These are phyloP conservation scores for Zizania palustris DNA, from an alignment of 202 grass and related monocot genomes.

Conservation along the genomic window DNA sequence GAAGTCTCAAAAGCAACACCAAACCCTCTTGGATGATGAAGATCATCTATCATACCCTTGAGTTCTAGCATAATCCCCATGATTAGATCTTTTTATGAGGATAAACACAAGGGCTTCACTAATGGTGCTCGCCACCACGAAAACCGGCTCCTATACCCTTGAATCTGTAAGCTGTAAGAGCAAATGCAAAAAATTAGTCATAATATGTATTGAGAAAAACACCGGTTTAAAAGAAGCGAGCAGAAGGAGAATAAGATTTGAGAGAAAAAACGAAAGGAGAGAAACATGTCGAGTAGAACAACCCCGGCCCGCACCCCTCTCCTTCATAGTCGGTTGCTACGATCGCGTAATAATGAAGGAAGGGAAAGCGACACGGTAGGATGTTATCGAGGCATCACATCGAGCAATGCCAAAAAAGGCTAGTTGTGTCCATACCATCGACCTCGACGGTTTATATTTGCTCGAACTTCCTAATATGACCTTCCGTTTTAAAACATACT, in stretches of 20 bases:
- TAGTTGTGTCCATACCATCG: neutral
- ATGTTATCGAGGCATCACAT: too few relatives aligned
- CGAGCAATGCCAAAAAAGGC: neutral
- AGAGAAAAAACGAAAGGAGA: neutral
- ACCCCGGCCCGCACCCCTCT: neutral
- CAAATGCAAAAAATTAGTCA: neutral
- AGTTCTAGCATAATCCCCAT: neutral
- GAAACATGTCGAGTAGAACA: neutral
- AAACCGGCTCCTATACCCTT: neutral
- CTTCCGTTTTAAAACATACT: neutral
- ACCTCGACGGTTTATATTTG: neutral
- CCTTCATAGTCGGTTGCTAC: neutral
- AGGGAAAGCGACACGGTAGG: neutral
- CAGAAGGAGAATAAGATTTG: neutral
- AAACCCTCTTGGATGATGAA: neutral
- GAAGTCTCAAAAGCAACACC: neutral
- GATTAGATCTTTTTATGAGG: neutral
- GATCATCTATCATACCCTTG: neutral
- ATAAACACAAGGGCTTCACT: neutral
- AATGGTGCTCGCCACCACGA: neutral
- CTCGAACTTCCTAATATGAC: slow-evolving; percentile 2
- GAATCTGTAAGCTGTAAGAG: neutral
- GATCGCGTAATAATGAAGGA: too few relatives aligned
- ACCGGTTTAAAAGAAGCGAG: neutral
- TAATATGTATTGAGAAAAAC: neutral